Base-by-base conservation (phyloP, 2,329 filamentous ascomycete genomes). In the Ceratocystis cacaofunesta region DNA sequence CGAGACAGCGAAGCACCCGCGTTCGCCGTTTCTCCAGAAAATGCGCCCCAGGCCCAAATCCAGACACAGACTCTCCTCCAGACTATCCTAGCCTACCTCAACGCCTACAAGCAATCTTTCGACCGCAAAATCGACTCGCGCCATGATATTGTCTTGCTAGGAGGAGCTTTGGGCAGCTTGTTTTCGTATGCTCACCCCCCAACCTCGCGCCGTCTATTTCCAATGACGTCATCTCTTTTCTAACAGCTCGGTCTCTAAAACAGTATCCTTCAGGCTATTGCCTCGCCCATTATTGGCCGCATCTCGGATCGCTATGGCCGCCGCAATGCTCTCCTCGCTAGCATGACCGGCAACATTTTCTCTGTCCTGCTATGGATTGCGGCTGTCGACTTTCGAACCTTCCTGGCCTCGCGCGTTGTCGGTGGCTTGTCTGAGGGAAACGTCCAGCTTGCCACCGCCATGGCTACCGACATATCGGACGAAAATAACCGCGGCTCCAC, bases 391-490 rank as follows among this genome's bases (percentile, higher is more conserved):
- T 99, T 99, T 77, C 85, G 92, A 52, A 97, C 92, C 1, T 99
- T 99, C 73, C 81, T 99, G 36, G 89, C 91, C n/a, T 95, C 90
- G 70, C 85, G 94, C 62, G 78, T 99, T 1, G 89, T 99, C 0
- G 94, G 94, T 28, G 94, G 94, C 0, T 76, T 99, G 69, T 96
- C 92, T 66, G 94, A 99, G 77, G 94, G 94, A 68, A 99, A 99
- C 71, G 89, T 99, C 2, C 94, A 99, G 78, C 81, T 99, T 15
- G 92, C 94, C 3, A 94, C 92, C 69, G 92, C 94, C 52, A 97
- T 99, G 74, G 94, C 94, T 19, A 94, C 92, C 48, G 94, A 99
- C 74, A 92, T 99, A 69, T 95, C 90, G 55, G 91, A 95, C 71
- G 88, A 92, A 70, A 82, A 83, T 66, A 88, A 87, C 71, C 85